These are phyloP conservation scores for Penicillium hordei DNA, from an alignment of 2,329 filamentous ascomycete genomes.

Conservation along the genomic window DNA sequence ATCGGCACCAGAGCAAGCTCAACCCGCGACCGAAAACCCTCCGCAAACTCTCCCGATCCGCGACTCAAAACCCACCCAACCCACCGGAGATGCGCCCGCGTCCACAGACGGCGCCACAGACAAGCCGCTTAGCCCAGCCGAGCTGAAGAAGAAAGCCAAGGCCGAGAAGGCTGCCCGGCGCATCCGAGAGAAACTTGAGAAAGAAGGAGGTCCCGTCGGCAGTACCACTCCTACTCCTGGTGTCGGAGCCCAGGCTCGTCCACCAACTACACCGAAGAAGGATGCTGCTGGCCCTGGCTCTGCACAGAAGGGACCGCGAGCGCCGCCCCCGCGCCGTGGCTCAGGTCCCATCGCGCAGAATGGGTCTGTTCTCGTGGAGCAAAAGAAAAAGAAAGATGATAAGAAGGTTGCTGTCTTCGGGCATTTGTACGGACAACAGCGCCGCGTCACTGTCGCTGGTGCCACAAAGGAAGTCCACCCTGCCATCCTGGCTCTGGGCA, in stretches of 20 bases:
- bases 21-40: conserved; percentile 19
- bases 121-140: conserved; percentile 54
- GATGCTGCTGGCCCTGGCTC: conserved; percentile 26
- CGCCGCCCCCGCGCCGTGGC: conserved; percentile 35
- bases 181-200: conserved; percentile 65
- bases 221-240: conserved; percentile 38
- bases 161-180: conserved; percentile 87
- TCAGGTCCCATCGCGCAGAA: conserved; percentile 32
- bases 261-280: conserved; percentile 32
- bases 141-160: conserved; percentile 85
- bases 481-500: conserved; percentile 76
- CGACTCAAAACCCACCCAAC: conserved; percentile 25
- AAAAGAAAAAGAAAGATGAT: conserved; percentile 59
- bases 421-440: conserved; percentile 76
- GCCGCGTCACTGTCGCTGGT: conserved; percentile 61
- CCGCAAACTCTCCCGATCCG: conserved; percentile 26
- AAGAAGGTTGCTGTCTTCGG: conserved; percentile 76
- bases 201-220: conserved; percentile 46
- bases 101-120: conserved; percentile 25
- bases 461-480: conserved; percentile 76
- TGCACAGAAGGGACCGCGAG: conserved; percentile 35
- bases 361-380: conserved; percentile 36
- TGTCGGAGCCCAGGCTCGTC: conserved; percentile 29
- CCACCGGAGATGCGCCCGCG: conserved; percentile 25
- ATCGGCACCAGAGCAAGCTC: conserved; percentile 16